Conservation (phyloP, 2,329 filamentous ascomycete species). For the Clarireedia monteithiana region DNA sequence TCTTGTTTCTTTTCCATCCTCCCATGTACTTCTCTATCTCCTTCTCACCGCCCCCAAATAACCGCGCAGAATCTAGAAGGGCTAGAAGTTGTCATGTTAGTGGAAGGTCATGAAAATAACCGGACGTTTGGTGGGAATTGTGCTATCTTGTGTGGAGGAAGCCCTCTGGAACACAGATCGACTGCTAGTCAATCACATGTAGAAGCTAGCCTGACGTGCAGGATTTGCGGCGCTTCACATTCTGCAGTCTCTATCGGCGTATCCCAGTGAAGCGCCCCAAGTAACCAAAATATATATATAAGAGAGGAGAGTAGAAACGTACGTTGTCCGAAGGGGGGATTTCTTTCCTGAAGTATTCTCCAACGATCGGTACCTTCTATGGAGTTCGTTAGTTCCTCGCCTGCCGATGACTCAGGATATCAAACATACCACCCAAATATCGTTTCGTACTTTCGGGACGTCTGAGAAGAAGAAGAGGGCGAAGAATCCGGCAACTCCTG, state of each 20-base stretch:
- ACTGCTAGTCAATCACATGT: no score
- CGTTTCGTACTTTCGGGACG: conserved; percentile 50
- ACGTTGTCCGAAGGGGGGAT: conserved; percentile 56
- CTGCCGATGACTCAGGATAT: background rate
- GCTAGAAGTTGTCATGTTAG: background rate
- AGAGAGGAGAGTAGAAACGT: conserved; percentile 29
- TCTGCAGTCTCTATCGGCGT: no score
- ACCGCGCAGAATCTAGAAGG: conserved; percentile 3
- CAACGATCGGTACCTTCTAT: conserved; percentile 49
- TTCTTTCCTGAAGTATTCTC: conserved; percentile 43
- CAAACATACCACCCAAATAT: conserved; percentile 47
- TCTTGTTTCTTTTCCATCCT: background rate
- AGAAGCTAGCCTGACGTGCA: no score
- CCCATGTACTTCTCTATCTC: background rate
- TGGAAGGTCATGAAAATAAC: background rate
- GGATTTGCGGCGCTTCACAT: background rate
- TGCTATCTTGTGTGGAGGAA: no score
- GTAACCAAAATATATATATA: background rate
- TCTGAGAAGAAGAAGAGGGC: conserved; percentile 55
- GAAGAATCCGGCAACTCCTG: conserved; percentile 46
- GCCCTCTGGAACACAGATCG: no score
- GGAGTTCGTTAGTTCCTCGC: conserved; percentile 1
- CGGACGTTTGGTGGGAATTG: background rate
- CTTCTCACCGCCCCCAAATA: background rate
- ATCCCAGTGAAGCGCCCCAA: no score